Evolutionary conservation across 2,329 filamentous ascomycete genomes (phyloP), one percentile per base, ranked within the genome.

Genomic region (Fusarium longipes): DNA sequence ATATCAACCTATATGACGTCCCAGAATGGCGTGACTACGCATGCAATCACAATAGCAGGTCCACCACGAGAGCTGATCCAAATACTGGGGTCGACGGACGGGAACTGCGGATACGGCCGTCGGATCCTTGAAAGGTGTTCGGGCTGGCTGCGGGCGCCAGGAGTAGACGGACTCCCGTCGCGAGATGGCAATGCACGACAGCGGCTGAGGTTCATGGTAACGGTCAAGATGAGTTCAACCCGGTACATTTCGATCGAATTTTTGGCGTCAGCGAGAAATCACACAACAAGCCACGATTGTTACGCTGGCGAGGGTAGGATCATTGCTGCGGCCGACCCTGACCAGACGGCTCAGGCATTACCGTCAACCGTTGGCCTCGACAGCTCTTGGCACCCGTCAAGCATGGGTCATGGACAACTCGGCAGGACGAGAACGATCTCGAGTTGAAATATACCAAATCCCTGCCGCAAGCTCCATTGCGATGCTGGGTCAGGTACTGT

Each of bases 71-170:
- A 43, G 44, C 66, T 55, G 52, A 38, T 40, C 62, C 52, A 40
- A 65, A 59, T 39, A 49, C 65, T 35, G 53, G 49, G 62, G 48
- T 53, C 29, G 56, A 57, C 45, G 30, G 62, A 69, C 57, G 63
- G 66, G 66, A 67, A 67, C 64, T 67, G 64, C 65, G 65, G 65
- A 67, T 69, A 55, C 62, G 51, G 57, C 66, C 66, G 66, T 55
- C 63, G 25, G 52, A 53, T 58, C 49, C 51, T 47, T 57, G 65
- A 66, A 38, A 30, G 48, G 29, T 35, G 39, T 66, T 66, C 44
- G 48, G 33, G 24, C 29, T 54, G 48, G 32, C 49, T 52, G 57
- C 40, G 44, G 56, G 39, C 35, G 30, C 47, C 48, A 25, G 60
- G 44, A 62, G 52, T 54, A 50, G 33, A 50, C 55, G 51, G 42